A percentile compares a stretch with the other conserved stretches of the same genome.
Evolutionary conservation across 208 protist species (phyloP).

Genomic region (Acanthamoeba royreba): DNA sequence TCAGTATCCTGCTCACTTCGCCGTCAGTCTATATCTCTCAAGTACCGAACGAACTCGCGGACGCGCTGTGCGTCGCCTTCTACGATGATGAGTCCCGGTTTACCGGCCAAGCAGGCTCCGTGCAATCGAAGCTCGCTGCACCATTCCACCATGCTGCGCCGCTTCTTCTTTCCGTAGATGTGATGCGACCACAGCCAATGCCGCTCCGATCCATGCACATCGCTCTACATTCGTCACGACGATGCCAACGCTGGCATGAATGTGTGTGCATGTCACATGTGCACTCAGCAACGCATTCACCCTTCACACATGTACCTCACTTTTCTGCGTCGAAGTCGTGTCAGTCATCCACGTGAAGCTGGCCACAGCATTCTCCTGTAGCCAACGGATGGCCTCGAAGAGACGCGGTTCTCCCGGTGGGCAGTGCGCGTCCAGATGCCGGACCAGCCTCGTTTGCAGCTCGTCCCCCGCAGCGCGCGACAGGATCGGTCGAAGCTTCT

Average conservation of each 20-base stretch:
- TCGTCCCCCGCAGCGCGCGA: neutral
- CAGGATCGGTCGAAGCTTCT: neutral
- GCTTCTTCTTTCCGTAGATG: constrained; percentile 39
- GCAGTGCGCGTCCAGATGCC: neutral
- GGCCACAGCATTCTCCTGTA: neutral
- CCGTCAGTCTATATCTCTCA: neutral
- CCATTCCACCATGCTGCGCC: neutral
- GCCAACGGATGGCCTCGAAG: neutral
- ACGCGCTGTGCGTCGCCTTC: neutral
- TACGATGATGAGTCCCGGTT: neutral
- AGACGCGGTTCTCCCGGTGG: neutral
- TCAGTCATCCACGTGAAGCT: neutral
- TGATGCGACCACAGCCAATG: constrained; percentile 20
- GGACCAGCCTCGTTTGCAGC: neutral
- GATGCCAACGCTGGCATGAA: neutral
- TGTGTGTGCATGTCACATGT: neutral
- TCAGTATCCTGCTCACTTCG: too few species aligned
- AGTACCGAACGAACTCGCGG: neutral
- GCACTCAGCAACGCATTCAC: neutral
- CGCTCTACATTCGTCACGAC: neutral
- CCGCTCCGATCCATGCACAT: neutral
- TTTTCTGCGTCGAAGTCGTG: too few species aligned
- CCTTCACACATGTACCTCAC: too few species aligned
- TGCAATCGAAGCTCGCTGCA: neutral
- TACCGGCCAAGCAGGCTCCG: neutral